Conservation (phyloP, 2,329 filamentous ascomycete genomes). For the Blumeriella jaapii region DNA sequence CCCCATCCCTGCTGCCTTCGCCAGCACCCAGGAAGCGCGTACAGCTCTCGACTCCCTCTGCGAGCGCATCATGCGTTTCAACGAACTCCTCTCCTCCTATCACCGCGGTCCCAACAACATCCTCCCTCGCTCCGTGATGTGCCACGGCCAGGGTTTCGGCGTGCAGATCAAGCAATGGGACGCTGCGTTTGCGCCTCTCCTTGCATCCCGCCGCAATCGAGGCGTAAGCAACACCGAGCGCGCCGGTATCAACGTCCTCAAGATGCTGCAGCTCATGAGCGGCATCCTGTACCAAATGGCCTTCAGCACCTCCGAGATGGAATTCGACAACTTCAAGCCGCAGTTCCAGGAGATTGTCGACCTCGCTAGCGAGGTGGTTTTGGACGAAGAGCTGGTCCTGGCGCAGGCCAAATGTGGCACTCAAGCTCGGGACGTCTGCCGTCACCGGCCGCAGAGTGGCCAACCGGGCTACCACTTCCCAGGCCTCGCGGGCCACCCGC, state of each 20-base stretch:
- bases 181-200: constrained; percentile 42
- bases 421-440: constrained; percentile 1
- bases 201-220: constrained; percentile 35
- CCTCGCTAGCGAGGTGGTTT: constrained; percentile 46
- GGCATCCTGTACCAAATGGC: constrained; percentile 47
- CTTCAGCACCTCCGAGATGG: constrained; percentile 45
- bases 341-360: constrained; percentile 45
- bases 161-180: constrained; percentile 43
- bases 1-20: constrained; percentile 29
- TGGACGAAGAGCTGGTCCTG: constrained; percentile 19
- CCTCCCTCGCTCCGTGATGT: constrained; percentile 28
- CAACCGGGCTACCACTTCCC: constrained; percentile 11
- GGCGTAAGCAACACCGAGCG: constrained; percentile 41
- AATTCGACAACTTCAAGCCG: constrained; percentile 43
- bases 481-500: constrained; percentile 9
- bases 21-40: constrained; percentile 42
- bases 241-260: constrained; percentile 47
- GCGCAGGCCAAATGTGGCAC: constrained; percentile 17
- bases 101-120: constrained; percentile 36
- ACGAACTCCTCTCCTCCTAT: constrained; percentile 40
- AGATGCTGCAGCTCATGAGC: constrained; percentile 50
- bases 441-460: background rate
- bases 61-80: constrained; percentile 46
- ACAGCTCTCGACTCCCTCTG: constrained; percentile 44
- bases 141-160: constrained; percentile 31